These are phyloP conservation scores for Xylaria sp. DNA, from an alignment of 2,329 filamentous ascomycete genomes.

Conservation along the genomic window DNA sequence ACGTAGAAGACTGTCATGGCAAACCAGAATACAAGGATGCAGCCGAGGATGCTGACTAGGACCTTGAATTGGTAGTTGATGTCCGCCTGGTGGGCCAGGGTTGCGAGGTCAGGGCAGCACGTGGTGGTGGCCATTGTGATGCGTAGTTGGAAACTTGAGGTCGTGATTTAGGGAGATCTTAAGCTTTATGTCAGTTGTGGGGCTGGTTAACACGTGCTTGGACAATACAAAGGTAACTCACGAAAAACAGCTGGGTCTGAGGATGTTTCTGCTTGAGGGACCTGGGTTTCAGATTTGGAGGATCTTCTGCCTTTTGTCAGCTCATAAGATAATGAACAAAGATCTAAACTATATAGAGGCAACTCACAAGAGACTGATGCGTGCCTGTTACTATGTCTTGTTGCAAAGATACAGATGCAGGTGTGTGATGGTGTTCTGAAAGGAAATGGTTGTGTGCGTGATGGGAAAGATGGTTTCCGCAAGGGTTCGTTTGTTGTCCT, in stretches of 20 bases:
- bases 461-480: not conserved
- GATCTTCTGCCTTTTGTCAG: not conserved
- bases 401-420: not conserved
- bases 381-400: not conserved
- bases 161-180: not conserved
- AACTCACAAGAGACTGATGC: not conserved
- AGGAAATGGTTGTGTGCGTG: not conserved
- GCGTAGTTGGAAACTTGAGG: not conserved
- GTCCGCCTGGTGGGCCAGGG: slow-evolving; percentile 20
- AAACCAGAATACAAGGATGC: slow-evolving; percentile 29
- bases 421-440: not conserved
- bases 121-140: not conserved
- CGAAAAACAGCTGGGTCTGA: not conserved
- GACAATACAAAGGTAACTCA: not conserved
- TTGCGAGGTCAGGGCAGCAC: not conserved
- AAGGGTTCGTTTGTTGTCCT: not conserved
- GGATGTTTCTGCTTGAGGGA: not conserved
- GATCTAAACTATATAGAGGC: not conserved
- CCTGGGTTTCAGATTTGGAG: not conserved
- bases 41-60: slow-evolving; percentile 18
- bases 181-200: not conserved
- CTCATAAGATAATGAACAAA: not conserved
- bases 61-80: slow-evolving; percentile 24
- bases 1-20: slow-evolving; percentile 30
- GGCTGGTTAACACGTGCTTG: not conserved